phyloP scores from a whole-genome alignment of 495 filamentous ascomycete species.

The Penicillium macrosclerotiorum region DNA sequence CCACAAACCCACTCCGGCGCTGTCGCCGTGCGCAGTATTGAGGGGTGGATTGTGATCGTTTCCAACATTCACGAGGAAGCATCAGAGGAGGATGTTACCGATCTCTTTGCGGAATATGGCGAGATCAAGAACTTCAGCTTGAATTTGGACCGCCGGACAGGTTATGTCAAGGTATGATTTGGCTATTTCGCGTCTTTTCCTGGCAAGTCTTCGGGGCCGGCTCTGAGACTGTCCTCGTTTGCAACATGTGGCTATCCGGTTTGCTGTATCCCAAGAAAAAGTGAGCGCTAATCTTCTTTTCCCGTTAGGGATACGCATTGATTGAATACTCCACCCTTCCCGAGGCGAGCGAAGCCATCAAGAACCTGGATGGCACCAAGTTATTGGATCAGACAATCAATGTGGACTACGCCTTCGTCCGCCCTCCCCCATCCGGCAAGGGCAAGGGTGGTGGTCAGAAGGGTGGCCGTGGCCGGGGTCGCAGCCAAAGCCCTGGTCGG shows the following conservation, averaged over 20 bases:
- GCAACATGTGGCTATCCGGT: too few relatives aligned
- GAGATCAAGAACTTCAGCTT: constrained; percentile 97
- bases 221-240: too few relatives aligned
- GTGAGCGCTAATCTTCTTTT: constrained; percentile 9
- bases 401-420: constrained; percentile 96
- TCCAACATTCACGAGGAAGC: constrained; percentile 98
- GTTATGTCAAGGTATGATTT: constrained; percentile 87
- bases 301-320: constrained; percentile 77
- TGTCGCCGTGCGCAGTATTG: constrained; percentile 93
- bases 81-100: constrained; percentile 90
- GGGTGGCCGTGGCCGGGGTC: constrained; percentile 48
- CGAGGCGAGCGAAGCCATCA: constrained; percentile 83
- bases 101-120: constrained; percentile 92
- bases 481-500: constrained; percentile 53
- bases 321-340: constrained; percentile 89
- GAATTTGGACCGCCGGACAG: constrained; percentile 90
- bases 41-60: constrained; percentile 97
- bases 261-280: background rate
- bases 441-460: constrained; percentile 52
- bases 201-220: background rate
- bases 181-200: background rate
- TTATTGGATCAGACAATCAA: constrained; percentile 88
- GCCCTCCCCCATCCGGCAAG: constrained; percentile 75
- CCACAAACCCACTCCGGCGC: constrained; percentile 73
- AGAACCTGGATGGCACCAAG: constrained; percentile 75